These are phyloP conservation scores for Phytophthora hybrid DNA, from an alignment of 352 stramenopile species.

Conservation along the genomic window DNA sequence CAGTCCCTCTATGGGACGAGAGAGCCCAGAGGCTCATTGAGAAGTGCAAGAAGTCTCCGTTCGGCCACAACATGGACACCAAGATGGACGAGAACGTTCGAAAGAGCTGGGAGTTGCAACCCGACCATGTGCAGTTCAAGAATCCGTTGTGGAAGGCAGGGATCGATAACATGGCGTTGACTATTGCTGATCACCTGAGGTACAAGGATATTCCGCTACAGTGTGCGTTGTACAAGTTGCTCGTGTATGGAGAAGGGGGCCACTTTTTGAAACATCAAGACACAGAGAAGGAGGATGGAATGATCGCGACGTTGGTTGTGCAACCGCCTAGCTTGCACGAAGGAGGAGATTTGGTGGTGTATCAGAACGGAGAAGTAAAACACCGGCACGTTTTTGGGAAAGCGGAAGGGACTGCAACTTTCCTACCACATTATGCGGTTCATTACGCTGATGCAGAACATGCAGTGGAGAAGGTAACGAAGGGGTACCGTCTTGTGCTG, in stretches of 20 bases:
- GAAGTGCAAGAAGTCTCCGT: constrained; percentile 1
- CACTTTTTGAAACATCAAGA: constrained; percentile 58
- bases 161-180: constrained; percentile 8
- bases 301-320: constrained; percentile 52
- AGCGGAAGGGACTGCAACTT: constrained; percentile 11
- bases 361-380: constrained; percentile 7
- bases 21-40: not conserved
- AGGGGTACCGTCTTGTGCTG: constrained; percentile 31
- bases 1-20: not conserved
- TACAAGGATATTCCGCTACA: constrained; percentile 22
- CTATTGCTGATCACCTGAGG: constrained; percentile 5
- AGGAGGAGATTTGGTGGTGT: constrained; percentile 40
- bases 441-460: constrained; percentile 41
- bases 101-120: constrained; percentile 22
- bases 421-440: constrained; percentile 28
- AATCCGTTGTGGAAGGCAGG: constrained; percentile 17
- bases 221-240: constrained; percentile 7
- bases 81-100: constrained; percentile 23
- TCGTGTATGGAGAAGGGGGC: constrained; percentile 31
- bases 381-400: constrained; percentile 38
- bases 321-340: constrained; percentile 27
- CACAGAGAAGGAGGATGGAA: constrained; percentile 58
- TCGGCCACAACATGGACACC: constrained; percentile 7
- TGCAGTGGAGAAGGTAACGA: constrained; percentile 30
- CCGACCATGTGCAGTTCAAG: constrained; percentile 8